Conservation (phyloP, 345 rosid genomes). For the Citrus maxima region DNA sequence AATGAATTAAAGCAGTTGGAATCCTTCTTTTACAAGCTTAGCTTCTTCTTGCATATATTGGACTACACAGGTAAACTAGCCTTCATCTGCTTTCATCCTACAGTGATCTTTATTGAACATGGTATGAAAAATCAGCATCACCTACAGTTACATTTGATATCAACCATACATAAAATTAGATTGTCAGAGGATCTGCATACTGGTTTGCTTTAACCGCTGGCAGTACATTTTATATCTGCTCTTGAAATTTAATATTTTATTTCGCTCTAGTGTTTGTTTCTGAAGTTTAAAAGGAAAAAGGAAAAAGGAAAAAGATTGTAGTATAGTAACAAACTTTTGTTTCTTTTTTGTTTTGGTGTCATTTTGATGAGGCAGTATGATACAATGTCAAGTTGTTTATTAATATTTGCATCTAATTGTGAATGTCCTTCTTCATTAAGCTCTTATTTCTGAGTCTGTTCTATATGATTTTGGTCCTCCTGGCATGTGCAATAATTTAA, state of each 20-base stretch:
- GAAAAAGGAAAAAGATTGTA: neutral
- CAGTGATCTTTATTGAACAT: neutral
- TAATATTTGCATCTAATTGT: neutral
- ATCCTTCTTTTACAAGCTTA: conserved; percentile 94
- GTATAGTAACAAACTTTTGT: neutral
- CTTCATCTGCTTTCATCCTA: neutral
- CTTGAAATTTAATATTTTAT: neutral
- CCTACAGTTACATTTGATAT: neutral
- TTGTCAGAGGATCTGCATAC: neutral
- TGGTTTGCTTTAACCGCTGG: neutral
- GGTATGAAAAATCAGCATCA: neutral
- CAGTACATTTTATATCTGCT: neutral
- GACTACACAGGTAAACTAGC: conserved; percentile 74
- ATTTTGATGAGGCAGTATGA: neutral
- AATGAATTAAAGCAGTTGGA: conserved; percentile 93
- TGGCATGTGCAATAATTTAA: neutral
- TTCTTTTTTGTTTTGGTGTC: neutral
- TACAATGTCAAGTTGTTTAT: neutral
- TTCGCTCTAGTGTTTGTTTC: neutral
- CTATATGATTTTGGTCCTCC: neutral
- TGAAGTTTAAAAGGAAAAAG: neutral
- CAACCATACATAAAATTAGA: neutral
- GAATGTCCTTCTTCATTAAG: neutral
- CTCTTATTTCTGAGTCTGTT: neutral
- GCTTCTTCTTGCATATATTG: conserved; percentile 94